phyloP scores from a whole-genome alignment of 352 stramenopile species.

The Aphanomyces astaci region DNA sequence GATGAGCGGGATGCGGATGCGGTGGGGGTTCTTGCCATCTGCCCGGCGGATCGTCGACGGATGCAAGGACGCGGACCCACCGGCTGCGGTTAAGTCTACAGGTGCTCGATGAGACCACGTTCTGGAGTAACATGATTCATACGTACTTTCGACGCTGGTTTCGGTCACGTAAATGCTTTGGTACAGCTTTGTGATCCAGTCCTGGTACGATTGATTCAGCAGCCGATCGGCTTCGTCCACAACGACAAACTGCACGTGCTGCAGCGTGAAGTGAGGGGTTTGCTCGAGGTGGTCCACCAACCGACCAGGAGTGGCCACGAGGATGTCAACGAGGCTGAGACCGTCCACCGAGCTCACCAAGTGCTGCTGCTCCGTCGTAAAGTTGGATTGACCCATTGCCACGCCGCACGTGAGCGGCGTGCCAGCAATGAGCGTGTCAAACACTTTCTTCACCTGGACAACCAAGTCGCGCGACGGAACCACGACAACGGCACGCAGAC shows the following conservation, averaged over 20 bases:
- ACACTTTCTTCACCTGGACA: constrained; percentile 81
- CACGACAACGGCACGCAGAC: constrained; percentile 92
- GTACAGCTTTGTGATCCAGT: constrained; percentile 93
- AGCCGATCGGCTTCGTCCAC: constrained; percentile 97
- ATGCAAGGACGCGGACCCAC: neutral
- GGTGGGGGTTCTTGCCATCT: constrained; percentile 71
- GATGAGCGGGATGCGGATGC: constrained; percentile 82
- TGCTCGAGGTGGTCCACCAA: constrained; percentile 96
- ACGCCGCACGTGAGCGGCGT: constrained; percentile 85
- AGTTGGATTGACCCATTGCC: constrained; percentile 88
- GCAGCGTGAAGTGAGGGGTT: constrained; percentile 95
- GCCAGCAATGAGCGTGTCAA: constrained; percentile 42
- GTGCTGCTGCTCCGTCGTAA: constrained; percentile 62
- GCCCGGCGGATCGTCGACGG: constrained; percentile 46
- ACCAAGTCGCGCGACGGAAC: constrained; percentile 95
- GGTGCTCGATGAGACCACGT: too few species aligned
- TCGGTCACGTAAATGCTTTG: constrained; percentile 52
- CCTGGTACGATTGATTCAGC: constrained; percentile 95
- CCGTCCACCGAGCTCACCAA: constrained; percentile 54
- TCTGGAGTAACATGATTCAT: too few species aligned
- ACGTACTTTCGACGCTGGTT: constrained; percentile 18
- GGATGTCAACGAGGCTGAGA: constrained; percentile 89
- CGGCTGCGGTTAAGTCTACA: constrained; percentile 16
- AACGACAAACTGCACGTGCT: constrained; percentile 95
- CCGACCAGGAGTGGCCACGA: constrained; percentile 95